Evolutionary conservation across 805 yeast species (phyloP).

Genomic region (Candida cerambycidarum): DNA sequence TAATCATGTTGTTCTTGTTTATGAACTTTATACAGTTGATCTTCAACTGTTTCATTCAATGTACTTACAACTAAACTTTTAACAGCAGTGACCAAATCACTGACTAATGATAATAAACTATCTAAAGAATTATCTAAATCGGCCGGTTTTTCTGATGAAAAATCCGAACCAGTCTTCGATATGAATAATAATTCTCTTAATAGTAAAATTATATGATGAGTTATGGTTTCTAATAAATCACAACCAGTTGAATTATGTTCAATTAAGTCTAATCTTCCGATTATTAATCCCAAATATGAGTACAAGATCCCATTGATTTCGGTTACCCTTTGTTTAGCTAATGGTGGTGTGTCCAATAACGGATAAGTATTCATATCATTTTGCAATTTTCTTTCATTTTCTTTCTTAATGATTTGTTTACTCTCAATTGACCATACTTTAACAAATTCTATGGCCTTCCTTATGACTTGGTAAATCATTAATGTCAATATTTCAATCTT

Average conservation of each 20-base stretch:
- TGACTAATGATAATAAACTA: constrained; percentile 55
- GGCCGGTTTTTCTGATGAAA: constrained; percentile 35
- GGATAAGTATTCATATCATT: constrained; percentile 44
- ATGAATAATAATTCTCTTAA: constrained; percentile 63
- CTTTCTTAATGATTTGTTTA: constrained; percentile 41
- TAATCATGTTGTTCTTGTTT: constrained; percentile 29
- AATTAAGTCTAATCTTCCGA: constrained; percentile 76
- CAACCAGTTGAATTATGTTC: constrained; percentile 74
- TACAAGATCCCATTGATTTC: constrained; percentile 62
- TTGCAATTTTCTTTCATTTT: constrained; percentile 33
- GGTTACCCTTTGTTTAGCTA: constrained; percentile 59
- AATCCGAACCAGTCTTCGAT: constrained; percentile 49
- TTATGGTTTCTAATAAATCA: constrained; percentile 60
- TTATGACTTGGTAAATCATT: constrained; percentile 64
- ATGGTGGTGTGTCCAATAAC: constrained; percentile 54
- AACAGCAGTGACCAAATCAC: constrained; percentile 64
- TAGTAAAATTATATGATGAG: constrained; percentile 66
- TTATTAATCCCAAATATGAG: constrained; percentile 61
- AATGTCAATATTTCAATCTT: constrained; percentile 63
- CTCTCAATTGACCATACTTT: constrained; percentile 73
- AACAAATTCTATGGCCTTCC: constrained; percentile 62
- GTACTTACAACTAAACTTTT: constrained; percentile 61
- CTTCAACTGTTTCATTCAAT: constrained; percentile 40
- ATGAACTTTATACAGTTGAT: constrained; percentile 21
- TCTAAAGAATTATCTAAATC: constrained; percentile 55